Evolutionary conservation across 2,329 filamentous ascomycete genomes (phyloP).

Genomic region (Nannizzia gypsea): DNA sequence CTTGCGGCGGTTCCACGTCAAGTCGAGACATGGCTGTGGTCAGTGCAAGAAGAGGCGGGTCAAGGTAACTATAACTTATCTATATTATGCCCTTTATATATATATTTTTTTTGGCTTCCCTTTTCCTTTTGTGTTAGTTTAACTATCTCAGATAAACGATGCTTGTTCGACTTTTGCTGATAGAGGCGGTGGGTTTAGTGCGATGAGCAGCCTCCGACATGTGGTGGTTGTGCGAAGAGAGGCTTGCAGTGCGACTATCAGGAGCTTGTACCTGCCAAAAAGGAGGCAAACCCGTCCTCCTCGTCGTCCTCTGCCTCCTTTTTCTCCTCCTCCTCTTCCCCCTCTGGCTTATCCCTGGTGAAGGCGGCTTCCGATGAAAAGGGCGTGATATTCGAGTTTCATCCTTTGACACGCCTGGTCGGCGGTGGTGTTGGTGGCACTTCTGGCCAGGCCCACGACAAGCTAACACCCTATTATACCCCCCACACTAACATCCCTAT

Average conservation of each 20-base stretch:
- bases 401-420: neutral
- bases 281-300: no score
- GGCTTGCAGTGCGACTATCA: conserved; percentile 17
- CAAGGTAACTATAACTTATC: conserved; percentile 24
- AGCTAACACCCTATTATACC: no score
- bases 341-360: no score
- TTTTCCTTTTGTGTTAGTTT: neutral
- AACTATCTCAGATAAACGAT: no score
- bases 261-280: neutral
- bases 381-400: neutral
- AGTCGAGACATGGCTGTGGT: conserved; percentile 23
- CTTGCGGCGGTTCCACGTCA: conserved; percentile 21
- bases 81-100: no score
- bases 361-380: neutral
- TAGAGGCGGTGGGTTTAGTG: conserved; percentile 13
- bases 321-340: no score
- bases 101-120: neutral
- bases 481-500: no score
- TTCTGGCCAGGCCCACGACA: no score
- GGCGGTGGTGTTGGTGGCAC: no score
- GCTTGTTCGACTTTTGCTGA: neutral
- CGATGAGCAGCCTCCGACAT: conserved; percentile 16
- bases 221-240: conserved; percentile 17
- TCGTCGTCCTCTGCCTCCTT: no score
- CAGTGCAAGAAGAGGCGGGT: conserved; percentile 25